Conservation (phyloP, 2,329 filamentous ascomycete species). For the Fusarium devonianum region DNA sequence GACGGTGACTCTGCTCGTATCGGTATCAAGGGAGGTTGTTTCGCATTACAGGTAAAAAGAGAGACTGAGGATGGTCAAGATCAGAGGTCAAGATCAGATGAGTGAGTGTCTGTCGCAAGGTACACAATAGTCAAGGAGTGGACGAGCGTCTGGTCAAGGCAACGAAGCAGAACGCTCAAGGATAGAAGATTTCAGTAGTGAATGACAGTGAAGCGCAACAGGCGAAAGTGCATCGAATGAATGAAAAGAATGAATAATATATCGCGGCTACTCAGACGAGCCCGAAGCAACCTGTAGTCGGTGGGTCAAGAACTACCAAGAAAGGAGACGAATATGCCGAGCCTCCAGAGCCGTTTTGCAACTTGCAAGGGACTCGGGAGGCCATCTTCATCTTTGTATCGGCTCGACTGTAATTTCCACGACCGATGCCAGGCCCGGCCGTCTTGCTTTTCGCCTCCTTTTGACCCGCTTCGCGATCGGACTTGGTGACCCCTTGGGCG, state of each 20-base stretch:
- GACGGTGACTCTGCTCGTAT: not conserved
- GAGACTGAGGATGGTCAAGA: conserved; percentile 1
- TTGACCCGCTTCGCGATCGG: conserved; percentile 1
- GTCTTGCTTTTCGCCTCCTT: not conserved
- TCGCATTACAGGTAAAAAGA: conserved; percentile 12
- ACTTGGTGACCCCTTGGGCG: conserved; percentile 13
- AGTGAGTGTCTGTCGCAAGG: conserved; percentile 14
- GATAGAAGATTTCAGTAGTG: conserved; percentile 1
- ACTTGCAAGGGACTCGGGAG: conserved; percentile 36
- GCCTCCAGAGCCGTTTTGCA: no score
- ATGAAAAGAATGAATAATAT: not conserved
- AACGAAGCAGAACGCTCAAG: conserved; percentile 29
- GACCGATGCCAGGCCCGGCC: conserved; percentile 4
- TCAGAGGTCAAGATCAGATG: conserved; percentile 3
- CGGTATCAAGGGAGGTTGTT: not conserved
- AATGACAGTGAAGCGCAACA: conserved; percentile 19
- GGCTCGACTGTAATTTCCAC: conserved; percentile 19
- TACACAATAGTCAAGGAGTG: conserved; percentile 36
- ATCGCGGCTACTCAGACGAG: not conserved
- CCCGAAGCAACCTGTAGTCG: conserved; percentile 2
- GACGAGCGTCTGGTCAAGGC: conserved; percentile 16
- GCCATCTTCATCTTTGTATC: conserved; percentile 33
- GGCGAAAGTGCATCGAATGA: conserved; percentile 24
- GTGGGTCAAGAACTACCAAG: conserved; percentile 5
- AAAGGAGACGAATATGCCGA: conserved; percentile 16